A percentile compares a stretch with the other conserved stretches of the same genome.
phyloP scores from a whole-genome alignment of 169 alveolate genomes.

The Blepharisma undulans region DNA sequence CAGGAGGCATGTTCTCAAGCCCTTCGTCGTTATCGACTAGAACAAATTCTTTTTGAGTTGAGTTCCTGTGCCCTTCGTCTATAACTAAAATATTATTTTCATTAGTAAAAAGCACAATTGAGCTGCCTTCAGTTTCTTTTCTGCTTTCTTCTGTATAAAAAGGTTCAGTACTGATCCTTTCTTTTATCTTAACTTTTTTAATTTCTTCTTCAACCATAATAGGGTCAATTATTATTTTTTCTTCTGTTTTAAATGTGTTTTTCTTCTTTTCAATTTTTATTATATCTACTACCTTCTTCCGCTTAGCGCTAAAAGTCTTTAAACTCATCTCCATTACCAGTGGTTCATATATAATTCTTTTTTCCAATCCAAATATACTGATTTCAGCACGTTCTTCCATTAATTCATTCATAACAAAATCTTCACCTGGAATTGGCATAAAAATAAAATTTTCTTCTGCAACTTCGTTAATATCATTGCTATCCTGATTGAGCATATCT shows the following conservation, averaged over 20 bases:
- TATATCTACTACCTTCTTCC: neutral
- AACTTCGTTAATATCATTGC: neutral
- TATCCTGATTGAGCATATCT: neutral
- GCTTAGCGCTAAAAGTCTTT: neutral
- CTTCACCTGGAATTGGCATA: neutral
- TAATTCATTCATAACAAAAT: neutral
- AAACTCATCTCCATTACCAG: neutral
- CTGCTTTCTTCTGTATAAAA: neutral
- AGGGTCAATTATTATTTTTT: too few species aligned
- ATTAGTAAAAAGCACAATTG: neutral
- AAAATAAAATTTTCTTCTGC: neutral
- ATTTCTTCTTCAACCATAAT: neutral
- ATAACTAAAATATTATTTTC: neutral
- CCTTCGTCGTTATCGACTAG: neutral
- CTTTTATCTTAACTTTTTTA: neutral
- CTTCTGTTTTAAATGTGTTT: neutral
- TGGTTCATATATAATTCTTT: neutral
- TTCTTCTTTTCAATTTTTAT: neutral
- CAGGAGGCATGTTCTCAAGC: neutral
- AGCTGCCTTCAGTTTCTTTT: neutral
- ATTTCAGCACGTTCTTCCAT: neutral
- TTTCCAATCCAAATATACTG: neutral
- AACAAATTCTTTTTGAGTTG: neutral
- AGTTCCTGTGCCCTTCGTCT: neutral
- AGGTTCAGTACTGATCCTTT: neutral